phyloP scores from a whole-genome alignment of 441 rosid genomes.

The Populus hybrid region DNA sequence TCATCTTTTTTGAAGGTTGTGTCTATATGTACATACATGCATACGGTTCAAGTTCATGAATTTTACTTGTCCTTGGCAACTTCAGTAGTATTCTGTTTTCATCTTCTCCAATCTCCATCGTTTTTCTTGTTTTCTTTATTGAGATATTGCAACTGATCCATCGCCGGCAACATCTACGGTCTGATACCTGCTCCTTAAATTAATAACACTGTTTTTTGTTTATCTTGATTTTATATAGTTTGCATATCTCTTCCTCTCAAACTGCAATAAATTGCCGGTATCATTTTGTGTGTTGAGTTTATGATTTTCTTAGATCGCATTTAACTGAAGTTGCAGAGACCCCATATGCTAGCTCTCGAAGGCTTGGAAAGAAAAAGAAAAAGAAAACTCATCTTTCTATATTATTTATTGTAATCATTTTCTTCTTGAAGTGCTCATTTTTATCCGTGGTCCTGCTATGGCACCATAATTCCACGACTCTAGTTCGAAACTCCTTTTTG shows the following conservation, averaged over 20 bases:
- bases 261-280: neutral
- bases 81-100: neutral
- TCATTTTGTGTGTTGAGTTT: neutral
- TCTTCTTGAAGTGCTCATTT: neutral
- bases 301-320: neutral
- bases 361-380: neutral
- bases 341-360: neutral
- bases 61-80: neutral
- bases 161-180: neutral
- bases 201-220: no score
- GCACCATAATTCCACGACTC: neutral
- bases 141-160: neutral
- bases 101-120: neutral
- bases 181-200: neutral
- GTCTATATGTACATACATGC: neutral
- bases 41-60: neutral
- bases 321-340: neutral
- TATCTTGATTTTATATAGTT: no score
- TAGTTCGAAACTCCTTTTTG: neutral
- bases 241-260: neutral
- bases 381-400: no score
- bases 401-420: no score
- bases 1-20: neutral
- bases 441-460: neutral
- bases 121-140: neutral